These are phyloP conservation scores for Phytophthora parvispora DNA, from an alignment of 352 stramenopile species.

Conservation along the genomic window DNA sequence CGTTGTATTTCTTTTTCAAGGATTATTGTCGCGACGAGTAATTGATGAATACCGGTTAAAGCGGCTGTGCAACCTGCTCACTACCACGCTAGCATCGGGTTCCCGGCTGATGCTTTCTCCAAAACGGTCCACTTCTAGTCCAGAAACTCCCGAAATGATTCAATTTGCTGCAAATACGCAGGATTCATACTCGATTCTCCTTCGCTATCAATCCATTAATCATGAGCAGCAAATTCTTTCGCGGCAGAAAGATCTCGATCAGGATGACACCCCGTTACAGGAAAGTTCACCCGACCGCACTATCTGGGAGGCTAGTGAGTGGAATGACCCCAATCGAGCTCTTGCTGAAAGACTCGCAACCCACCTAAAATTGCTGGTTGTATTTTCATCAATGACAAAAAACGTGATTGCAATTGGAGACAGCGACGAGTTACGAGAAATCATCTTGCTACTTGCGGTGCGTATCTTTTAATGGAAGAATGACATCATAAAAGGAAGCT, in stretches of 20 bases:
- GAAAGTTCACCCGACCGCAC: neutral
- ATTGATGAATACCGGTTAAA: conserved; percentile 17
- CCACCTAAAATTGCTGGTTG: conserved; percentile 17
- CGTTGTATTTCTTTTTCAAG: conserved; percentile 16
- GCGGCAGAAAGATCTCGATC: conserved; percentile 4
- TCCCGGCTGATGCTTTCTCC: conserved; percentile 14
- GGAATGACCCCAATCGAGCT: conserved; percentile 18
- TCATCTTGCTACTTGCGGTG: conserved; percentile 25
- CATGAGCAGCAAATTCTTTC: neutral
- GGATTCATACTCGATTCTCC: conserved; percentile 5
- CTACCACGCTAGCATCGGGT: conserved; percentile 10
- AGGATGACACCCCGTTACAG: conserved; percentile 6
- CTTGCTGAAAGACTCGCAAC: conserved; percentile 9
- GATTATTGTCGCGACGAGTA: conserved; percentile 3
- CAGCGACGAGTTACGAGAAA: conserved; percentile 28
- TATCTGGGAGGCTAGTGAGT: conserved; percentile 21
- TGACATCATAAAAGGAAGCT: neutral
- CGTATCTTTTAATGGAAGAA: neutral
- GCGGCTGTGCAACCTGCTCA: conserved; percentile 27
- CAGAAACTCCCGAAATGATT: conserved; percentile 11
- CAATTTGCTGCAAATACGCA: conserved; percentile 17
- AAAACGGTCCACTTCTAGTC: conserved; percentile 3
- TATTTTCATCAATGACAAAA: conserved; percentile 27
- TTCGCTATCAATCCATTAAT: conserved; percentile 11
- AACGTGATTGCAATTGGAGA: conserved; percentile 19